Base-by-base conservation (phyloP, 495 filamentous ascomycete genomes). In the Talaromyces nanjingensis region DNA sequence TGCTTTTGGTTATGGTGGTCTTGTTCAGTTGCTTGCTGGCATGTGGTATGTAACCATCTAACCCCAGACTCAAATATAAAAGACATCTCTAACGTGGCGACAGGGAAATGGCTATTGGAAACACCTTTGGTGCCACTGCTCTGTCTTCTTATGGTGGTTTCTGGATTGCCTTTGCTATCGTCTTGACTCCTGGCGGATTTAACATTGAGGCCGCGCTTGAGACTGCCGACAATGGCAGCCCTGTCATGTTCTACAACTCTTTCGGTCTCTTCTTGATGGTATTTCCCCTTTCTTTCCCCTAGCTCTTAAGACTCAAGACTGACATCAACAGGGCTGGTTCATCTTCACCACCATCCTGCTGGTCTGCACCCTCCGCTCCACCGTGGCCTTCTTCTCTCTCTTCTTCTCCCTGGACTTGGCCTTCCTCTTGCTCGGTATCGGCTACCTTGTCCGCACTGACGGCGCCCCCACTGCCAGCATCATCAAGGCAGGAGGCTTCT, bases 41-140 rank as follows among this genome's bases (percentile, higher is more conserved):
- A 97, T 98, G 93, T 97, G 94, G 92, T 96, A 84, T 75, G 92
- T 91, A 29, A 3, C n/a, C 2, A 20, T 29, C 27, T 37, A n/a
- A n/a, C 16, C 14, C 18, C 33, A 37, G 6, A 6, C 33, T 12
- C 29, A 37, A 37, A 37, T 11, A 37, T 37, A 37, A 12, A 2
- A 33, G 11, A 12, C 11, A 37, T 11, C 6, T 18, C 65, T 65
- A 64, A 64, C 45, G 12, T 37, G 11, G 47, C 14, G 5, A 4
- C 66, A 97, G 92, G 94, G 94, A 97, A 85, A 96, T 97, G 92
- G 94, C 93, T 63, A 86, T 96, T 8, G 94, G 93, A 65, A 97
- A 96, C 86, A 97, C 94, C 49, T 98, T 98, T 65, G 94, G 92
- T 87, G 94, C 93, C 62, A 98, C 93, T 60, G 94, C 94, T 59